A percentile compares a stretch with the other conserved stretches of the same genome.
Evolutionary conservation across 768 basidiomycete genomes (phyloP).

Genomic region (Gloeostereum incarnatum): DNA sequence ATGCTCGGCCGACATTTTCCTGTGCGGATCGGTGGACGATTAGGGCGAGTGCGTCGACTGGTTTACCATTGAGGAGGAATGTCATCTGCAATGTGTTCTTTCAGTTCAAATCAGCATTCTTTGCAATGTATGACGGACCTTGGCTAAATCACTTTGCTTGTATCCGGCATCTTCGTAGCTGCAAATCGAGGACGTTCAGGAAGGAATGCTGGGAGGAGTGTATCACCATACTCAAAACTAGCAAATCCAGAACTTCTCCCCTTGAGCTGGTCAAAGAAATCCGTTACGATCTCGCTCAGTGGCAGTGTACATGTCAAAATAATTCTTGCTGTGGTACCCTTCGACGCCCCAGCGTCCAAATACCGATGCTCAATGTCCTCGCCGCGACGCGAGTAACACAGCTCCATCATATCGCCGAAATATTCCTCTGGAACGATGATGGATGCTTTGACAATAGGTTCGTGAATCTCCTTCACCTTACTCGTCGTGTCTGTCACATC

Average conservation of each 20-base stretch:
- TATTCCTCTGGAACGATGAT: constrained; percentile 96
- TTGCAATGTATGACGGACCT: constrained; percentile 35
- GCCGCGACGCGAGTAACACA: constrained; percentile 82
- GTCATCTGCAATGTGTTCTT: constrained; percentile 57
- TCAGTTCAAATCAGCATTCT: neutral
- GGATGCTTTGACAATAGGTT: constrained; percentile 88
- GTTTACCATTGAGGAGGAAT: constrained; percentile 81
- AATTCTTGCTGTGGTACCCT: constrained; percentile 45
- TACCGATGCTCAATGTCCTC: constrained; percentile 79
- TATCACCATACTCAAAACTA: constrained; percentile 64
- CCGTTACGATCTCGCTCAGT: constrained; percentile 85
- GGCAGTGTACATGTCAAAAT: constrained; percentile 83
- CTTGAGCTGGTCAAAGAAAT: constrained; percentile 94
- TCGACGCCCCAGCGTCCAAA: constrained; percentile 48
- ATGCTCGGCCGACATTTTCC: constrained; percentile 63
- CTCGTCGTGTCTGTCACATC: constrained; percentile 56
- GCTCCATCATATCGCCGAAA: constrained; percentile 93
- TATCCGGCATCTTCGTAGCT: constrained; percentile 97
- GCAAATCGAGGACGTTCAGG: constrained; percentile 4
- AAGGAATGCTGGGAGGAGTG: neutral
- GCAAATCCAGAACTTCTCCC: constrained; percentile 87
- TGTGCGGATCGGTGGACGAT: constrained; percentile 82
- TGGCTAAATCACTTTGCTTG: constrained; percentile 67
- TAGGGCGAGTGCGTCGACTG: constrained; percentile 88
- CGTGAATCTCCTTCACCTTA: constrained; percentile 71